Evolutionary conservation across 345 rosid genomes (phyloP).

Genomic region (Conringia planisiliqua): DNA sequence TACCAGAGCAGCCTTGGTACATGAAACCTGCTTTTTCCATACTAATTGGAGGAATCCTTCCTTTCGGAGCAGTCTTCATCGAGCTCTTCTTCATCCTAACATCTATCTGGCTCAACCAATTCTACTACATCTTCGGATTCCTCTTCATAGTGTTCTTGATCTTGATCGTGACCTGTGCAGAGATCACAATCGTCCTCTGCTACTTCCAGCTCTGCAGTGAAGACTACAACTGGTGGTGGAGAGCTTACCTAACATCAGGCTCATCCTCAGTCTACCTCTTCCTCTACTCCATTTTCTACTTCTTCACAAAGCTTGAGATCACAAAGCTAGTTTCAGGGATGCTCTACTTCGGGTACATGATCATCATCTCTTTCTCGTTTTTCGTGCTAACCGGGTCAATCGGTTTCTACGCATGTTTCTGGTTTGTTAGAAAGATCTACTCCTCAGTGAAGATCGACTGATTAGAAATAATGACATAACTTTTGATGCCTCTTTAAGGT

Average conservation of each 20-base stretch:
- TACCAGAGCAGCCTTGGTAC: slow-evolving; percentile 96
- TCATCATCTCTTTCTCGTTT: slow-evolving; percentile 75
- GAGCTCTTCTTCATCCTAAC: slow-evolving; percentile 95
- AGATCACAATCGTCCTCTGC: slow-evolving; percentile 87
- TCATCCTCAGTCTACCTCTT: slow-evolving; percentile 87
- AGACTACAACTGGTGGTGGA: slow-evolving; percentile 98
- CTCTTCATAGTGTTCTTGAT: slow-evolving; percentile 88
- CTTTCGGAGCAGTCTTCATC: slow-evolving; percentile 90
- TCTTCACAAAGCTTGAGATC: slow-evolving; percentile 91
- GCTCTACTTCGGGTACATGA: slow-evolving; percentile 87
- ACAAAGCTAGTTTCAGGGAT: slow-evolving; percentile 78
- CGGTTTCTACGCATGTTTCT: slow-evolving; percentile 91
- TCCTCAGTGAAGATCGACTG: slow-evolving; percentile 88
- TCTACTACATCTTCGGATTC: slow-evolving; percentile 97
- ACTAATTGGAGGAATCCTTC: slow-evolving; percentile 87
- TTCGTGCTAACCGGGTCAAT: slow-evolving; percentile 84
- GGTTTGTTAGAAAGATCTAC: slow-evolving; percentile 91
- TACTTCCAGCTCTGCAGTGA: slow-evolving; percentile 96
- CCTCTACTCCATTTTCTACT: slow-evolving; percentile 91
- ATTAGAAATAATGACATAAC: background rate
- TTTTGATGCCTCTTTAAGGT: background rate
- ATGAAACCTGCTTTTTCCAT: slow-evolving; percentile 85
- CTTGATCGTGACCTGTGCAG: slow-evolving; percentile 81
- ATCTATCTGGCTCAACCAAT: slow-evolving; percentile 94
- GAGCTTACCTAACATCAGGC: slow-evolving; percentile 86